These are phyloP conservation scores for Tympanopsis confertula DNA, from an alignment of 2,329 filamentous ascomycete genomes.

Conservation along the genomic window DNA sequence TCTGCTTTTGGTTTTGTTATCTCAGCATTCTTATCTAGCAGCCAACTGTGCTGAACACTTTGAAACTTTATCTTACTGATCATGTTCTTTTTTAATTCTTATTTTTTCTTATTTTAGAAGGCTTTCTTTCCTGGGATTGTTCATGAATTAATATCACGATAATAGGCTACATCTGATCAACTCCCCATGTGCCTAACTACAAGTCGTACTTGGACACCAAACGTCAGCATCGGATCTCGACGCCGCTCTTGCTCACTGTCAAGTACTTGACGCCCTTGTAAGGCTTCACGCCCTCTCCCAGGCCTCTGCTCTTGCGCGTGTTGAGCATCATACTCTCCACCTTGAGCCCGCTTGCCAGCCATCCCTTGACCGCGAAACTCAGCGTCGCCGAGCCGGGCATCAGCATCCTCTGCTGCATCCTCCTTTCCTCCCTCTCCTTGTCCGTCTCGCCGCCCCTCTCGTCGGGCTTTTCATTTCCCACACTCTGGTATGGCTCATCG, in stretches of 20 bases:
- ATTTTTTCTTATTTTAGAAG: too few relatives aligned
- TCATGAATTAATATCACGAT: too few relatives aligned
- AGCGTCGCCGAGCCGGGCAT: conserved; percentile 72
- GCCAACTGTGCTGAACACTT: too few relatives aligned
- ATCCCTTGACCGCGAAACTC: conserved; percentile 61
- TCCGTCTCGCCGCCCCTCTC: conserved; percentile 16
- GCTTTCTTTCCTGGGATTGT: too few relatives aligned
- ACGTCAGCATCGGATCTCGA: conserved; percentile 56
- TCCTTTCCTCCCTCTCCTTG: conserved; percentile 39
- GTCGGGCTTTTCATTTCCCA: conserved; percentile 17
- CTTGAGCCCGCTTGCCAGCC: conserved; percentile 56
- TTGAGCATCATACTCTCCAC: conserved; percentile 59
- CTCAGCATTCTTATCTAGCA: too few relatives aligned
- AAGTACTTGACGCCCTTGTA: conserved; percentile 98
- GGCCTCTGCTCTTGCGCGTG: conserved; percentile 68
- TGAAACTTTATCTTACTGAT: too few relatives aligned
- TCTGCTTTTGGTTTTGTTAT: too few relatives aligned
- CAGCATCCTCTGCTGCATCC: conserved; percentile 57
- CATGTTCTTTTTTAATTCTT: too few relatives aligned
- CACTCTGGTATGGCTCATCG: conserved; percentile 43
- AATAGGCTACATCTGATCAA: too few relatives aligned
- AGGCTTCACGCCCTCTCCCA: conserved; percentile 81
- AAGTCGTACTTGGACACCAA: too few relatives aligned
- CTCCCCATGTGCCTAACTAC: too few relatives aligned
- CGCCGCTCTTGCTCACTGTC: conserved; percentile 57